These are phyloP conservation scores for Micractinium sp. DNA, from an alignment of 139 green algal species.

Conservation along the genomic window DNA sequence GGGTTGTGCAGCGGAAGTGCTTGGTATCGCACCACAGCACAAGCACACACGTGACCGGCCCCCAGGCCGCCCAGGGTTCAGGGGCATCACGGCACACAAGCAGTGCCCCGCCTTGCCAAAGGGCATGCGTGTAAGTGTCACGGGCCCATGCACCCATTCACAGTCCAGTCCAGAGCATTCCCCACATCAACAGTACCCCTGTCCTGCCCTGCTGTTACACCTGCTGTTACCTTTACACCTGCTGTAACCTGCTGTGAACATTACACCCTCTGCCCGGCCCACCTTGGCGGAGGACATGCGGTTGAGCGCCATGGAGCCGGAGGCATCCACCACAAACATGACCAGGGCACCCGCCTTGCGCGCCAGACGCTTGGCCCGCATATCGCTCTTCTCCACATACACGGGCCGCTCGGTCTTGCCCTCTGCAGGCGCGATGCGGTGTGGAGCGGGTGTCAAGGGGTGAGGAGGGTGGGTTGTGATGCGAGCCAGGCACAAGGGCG, in stretches of 20 bases:
- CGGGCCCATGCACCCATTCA: no score
- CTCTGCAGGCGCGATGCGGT: background rate
- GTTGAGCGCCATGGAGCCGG: slow-evolving; percentile 98
- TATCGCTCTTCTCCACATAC: slow-evolving; percentile 98
- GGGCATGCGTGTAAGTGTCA: no score
- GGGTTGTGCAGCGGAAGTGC: background rate
- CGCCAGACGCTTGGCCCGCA: slow-evolving; percentile 95
- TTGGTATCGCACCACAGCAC: no score
- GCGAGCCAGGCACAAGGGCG: background rate
- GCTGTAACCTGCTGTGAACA: no score
- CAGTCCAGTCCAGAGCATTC: no score
- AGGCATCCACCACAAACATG: slow-evolving; percentile 91
- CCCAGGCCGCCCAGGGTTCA: no score
- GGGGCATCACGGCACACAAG: no score
- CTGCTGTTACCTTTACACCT: no score
- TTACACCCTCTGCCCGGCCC: background rate
- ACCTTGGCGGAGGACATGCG: slow-evolving; percentile 97
- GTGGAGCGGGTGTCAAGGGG: background rate
- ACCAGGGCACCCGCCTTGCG: slow-evolving; percentile 95
- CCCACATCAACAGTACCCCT: no score
- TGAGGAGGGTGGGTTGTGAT: background rate
- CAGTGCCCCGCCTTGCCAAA: no score
- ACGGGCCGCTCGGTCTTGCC: slow-evolving; percentile 63
- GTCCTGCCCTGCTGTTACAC: no score
- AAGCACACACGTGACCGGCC: no score